Percentiles rank a stretch among this genome's conserved stretches.
phyloP scores from a whole-genome alignment of 1,139 yeast genomes.

The Meyerozyma athensensis region DNA sequence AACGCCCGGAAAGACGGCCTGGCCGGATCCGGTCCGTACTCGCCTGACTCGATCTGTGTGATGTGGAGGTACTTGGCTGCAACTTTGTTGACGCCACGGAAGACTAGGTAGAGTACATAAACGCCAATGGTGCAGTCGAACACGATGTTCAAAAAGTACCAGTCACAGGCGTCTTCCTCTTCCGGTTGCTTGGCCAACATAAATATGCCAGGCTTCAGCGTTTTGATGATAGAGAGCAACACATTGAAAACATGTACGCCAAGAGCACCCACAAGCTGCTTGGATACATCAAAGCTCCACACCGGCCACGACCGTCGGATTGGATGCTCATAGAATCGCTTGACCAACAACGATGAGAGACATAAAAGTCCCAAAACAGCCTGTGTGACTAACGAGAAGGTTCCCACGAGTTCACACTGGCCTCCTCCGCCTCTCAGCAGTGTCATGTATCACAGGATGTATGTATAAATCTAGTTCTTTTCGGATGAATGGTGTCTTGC shows the following conservation, averaged over 20 bases:
- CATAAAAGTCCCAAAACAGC: conserved; percentile 69
- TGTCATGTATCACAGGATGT: too few species aligned
- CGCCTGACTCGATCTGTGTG: conserved; percentile 70
- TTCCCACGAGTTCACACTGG: conserved; percentile 65
- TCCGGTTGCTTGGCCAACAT: conserved; percentile 5
- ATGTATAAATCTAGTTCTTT: background rate
- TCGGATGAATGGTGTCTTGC: too few species aligned
- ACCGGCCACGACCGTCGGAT: conserved; percentile 77
- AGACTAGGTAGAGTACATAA: conserved; percentile 63
- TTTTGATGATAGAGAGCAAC: conserved; percentile 58
- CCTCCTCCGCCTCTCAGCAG: background rate
- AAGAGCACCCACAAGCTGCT: conserved; percentile 82
- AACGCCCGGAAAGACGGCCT: conserved; percentile 67
- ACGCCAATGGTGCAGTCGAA: conserved; percentile 96
- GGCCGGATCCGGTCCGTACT: conserved; percentile 56
- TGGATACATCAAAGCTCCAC: conserved; percentile 87
- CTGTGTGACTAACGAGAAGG: conserved; percentile 65
- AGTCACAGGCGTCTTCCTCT: conserved; percentile 56
- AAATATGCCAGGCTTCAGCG: conserved; percentile 8
- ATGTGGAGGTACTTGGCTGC: conserved; percentile 28
- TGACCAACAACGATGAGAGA: conserved; percentile 65
- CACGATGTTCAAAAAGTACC: conserved; percentile 86
- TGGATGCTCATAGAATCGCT: conserved; percentile 76
- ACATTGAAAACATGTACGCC: conserved; percentile 81
- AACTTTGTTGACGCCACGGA: conserved; percentile 41